phyloP scores from a whole-genome alignment of 108 stramenopile genomes.

The Mayamaea pseudoterrestris region DNA sequence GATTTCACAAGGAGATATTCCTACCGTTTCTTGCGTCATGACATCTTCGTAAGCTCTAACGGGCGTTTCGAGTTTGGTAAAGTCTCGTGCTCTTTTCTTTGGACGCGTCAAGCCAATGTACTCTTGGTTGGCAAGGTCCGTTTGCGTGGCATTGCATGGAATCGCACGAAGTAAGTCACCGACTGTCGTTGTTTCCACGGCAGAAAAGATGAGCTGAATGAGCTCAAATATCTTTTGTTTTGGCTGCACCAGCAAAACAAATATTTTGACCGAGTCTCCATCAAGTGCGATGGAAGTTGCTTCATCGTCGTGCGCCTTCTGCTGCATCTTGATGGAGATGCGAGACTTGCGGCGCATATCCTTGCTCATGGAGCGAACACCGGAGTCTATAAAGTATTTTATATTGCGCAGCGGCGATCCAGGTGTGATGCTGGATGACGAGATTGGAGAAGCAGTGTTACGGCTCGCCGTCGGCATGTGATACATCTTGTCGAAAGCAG shows the following conservation, averaged over 20 bases:
- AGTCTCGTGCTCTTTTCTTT: constrained; percentile 16
- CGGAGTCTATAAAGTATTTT: too few relatives aligned
- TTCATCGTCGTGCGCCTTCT: too few relatives aligned
- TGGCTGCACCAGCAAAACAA: constrained; percentile 36
- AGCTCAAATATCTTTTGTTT: constrained; percentile 40
- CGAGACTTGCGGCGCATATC: too few relatives aligned
- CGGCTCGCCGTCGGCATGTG: too few relatives aligned
- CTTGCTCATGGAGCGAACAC: too few relatives aligned
- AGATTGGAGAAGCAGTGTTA: too few relatives aligned
- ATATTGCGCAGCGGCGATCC: too few relatives aligned
- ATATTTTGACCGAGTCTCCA: too few relatives aligned
- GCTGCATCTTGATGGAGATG: too few relatives aligned
- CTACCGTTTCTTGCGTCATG: neutral
- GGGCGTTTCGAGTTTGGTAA: constrained; percentile 17
- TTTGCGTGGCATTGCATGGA: constrained; percentile 42
- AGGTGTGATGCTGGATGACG: too few relatives aligned
- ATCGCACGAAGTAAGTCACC: constrained; percentile 36
- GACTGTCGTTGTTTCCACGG: constrained; percentile 29
- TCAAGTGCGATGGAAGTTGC: too few relatives aligned
- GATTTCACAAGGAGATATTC: constrained; percentile 29
- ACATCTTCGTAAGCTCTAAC: constrained; percentile 13
- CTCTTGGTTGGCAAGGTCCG: constrained; percentile 23
- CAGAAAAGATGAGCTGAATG: constrained; percentile 34
- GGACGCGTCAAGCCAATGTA: constrained; percentile 44
- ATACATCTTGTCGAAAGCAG: too few relatives aligned